Evolutionary conservation across 169 alveolate genomes (phyloP).

Genomic region (Plasmodium vivax): DNA sequence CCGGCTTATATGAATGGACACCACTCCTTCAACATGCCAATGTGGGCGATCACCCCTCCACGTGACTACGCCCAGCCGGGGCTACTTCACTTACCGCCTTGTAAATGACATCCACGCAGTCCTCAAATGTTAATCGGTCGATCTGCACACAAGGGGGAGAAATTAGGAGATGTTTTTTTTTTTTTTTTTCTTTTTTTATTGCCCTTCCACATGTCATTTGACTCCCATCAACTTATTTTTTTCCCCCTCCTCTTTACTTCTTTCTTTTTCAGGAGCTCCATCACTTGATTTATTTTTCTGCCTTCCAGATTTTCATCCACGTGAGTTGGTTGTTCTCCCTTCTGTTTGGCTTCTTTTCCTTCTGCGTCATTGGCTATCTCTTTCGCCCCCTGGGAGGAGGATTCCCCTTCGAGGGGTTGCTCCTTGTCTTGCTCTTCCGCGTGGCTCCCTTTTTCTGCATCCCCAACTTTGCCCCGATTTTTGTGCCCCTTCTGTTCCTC

Average conservation of each 20-base stretch:
- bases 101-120: slow-evolving; percentile 62
- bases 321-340: not conserved
- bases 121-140: slow-evolving; percentile 8
- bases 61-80: not conserved
- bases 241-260: slow-evolving; percentile 12
- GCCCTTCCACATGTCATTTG: not conserved
- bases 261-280: not conserved
- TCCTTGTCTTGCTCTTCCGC: not conserved
- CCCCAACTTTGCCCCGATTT: not conserved
- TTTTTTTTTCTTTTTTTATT: not conserved
- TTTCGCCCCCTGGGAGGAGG: not conserved
- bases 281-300: slow-evolving; percentile 19
- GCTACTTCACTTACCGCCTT: slow-evolving; percentile 32
- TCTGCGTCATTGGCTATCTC: not conserved
- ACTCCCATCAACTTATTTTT: not conserved
- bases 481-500: not conserved
- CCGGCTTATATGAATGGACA: not conserved
- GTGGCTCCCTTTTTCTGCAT: not conserved
- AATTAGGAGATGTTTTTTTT: not conserved
- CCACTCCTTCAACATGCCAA: not conserved
- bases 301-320: not conserved
- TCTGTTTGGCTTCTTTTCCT: not conserved
- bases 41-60: not conserved
- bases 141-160: slow-evolving; percentile 9
- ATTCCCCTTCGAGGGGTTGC: not conserved